These are phyloP conservation scores for Cladosporium halotolerans DNA, from an alignment of 2,329 filamentous ascomycete genomes.

Conservation along the genomic window DNA sequence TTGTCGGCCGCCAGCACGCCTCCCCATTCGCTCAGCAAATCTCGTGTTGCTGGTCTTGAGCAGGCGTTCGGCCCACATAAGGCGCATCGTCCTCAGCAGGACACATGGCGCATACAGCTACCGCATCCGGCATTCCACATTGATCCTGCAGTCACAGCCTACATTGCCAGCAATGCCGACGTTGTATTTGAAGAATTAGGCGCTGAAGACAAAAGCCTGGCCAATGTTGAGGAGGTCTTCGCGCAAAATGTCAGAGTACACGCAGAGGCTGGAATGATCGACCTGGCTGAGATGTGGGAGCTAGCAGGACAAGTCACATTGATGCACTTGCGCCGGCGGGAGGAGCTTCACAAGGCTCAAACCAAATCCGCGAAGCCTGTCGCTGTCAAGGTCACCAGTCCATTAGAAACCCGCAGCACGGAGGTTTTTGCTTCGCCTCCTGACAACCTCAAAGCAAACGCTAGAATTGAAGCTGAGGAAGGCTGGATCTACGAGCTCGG, in stretches of 20 bases:
- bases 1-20: constrained; percentile 13
- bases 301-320: constrained; percentile 6
- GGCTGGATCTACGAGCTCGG: constrained; percentile 35
- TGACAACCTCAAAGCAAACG: constrained; percentile 1
- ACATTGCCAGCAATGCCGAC: constrained; percentile 1
- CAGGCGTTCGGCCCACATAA: constrained; percentile 28
- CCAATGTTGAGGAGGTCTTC: neutral
- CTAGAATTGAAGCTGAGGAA: constrained; percentile 22
- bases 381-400: constrained; percentile 1
- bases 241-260: neutral
- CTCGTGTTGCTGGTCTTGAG: constrained; percentile 5
- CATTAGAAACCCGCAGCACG: neutral
- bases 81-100: constrained; percentile 25
- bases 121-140: constrained; percentile 13
- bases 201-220: constrained; percentile 1
- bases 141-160: constrained; percentile 3
- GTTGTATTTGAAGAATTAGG: constrained; percentile 34
- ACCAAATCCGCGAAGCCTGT: neutral
- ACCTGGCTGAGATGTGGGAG: constrained; percentile 5
- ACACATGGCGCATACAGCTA: constrained; percentile 20
- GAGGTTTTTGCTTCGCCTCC: constrained; percentile 1
- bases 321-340: constrained; percentile 7
- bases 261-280: constrained; percentile 4
- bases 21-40: constrained; percentile 3
- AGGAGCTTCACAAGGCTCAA: constrained; percentile 1